Evolutionary conservation across 495 filamentous ascomycete species (phyloP), one percentile per base, ranked within the genome.

Genomic region (Neurospora tetraspora): DNA sequence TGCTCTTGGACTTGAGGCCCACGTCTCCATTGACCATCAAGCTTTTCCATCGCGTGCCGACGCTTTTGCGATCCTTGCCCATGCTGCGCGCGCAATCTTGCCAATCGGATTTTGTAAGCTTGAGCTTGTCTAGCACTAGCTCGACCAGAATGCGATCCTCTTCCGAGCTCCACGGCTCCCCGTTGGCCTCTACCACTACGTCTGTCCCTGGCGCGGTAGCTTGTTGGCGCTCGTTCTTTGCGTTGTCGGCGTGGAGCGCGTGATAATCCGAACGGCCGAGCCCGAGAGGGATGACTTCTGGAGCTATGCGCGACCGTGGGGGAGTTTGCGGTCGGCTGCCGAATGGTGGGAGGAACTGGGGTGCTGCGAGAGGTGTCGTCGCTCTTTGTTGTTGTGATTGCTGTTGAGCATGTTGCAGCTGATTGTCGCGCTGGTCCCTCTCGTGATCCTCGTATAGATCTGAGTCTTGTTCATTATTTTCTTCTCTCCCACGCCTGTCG

Each of bases 81-180:
- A 94, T 83, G 74, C 83, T 87, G 61, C 87, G 83, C 71, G 92
- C 92, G 81, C 92, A 94, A 72, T 94, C 91, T 68, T 93, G 90
- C 92, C 91, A 94, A 72, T 94, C 91, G 70, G 84, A 86, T 79
- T 89, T 90, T 53, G 88, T 88, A 34, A 94, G 88, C 73, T 88
- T 88, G 69, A 94, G 86, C 77, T 93, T 94, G 77, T 91, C 89
- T 3, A 94, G 83, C 39, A 94, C 91, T 37, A 93, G 82, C 77
- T 92, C 88, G 34, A 94, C 87, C 6, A 95, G 83, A 31, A 89
- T 86, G 70, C 90, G 83, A 79, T 94, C 92, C 74, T 94, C 90
- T 69, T 90, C 88, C 6, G 85, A 82, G 45, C 88, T 86, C 91
- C 91, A 93, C 16, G 77, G 76, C 68, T 83, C 77, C 34, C 85